phyloP scores from a whole-genome alignment of 768 basidiomycete genomes.

The Strobilomyces echinocephalus region DNA sequence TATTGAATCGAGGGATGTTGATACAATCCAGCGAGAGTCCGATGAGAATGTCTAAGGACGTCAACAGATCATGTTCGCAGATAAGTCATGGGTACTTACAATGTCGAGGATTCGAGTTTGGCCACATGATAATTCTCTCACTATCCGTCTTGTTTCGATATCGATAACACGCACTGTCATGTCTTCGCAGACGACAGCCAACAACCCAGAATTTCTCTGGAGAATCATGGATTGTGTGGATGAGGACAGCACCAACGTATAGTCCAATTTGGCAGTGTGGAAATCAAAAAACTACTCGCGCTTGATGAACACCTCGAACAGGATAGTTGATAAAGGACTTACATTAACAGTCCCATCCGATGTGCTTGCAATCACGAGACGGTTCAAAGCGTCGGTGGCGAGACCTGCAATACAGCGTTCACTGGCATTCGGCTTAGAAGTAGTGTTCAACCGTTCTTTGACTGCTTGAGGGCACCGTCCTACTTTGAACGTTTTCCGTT shows the following conservation, averaged over 20 bases:
- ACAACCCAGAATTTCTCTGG: slow-evolving; percentile 79
- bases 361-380: slow-evolving; percentile 75
- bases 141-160: slow-evolving; percentile 81
- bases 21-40: slow-evolving; percentile 90
- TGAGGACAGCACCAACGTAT: slow-evolving; percentile 64
- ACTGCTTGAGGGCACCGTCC: slow-evolving; percentile 59
- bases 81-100: slow-evolving; percentile 42
- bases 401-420: slow-evolving; percentile 72
- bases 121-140: slow-evolving; percentile 78
- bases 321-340: slow-evolving; percentile 26
- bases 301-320: neutral
- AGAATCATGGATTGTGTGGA: slow-evolving; percentile 65
- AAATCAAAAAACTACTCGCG: slow-evolving; percentile 88
- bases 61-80: slow-evolving; percentile 1
- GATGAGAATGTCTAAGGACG: slow-evolving; percentile 78
- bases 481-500: slow-evolving; percentile 70
- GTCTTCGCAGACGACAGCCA: slow-evolving; percentile 85
- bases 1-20: slow-evolving; percentile 82
- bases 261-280: slow-evolving; percentile 71
- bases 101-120: slow-evolving; percentile 84
- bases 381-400: slow-evolving; percentile 81
- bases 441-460: slow-evolving; percentile 38
- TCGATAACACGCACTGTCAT: slow-evolving; percentile 81
- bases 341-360: slow-evolving; percentile 88
- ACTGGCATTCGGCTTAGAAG: slow-evolving; percentile 38